Evolutionary conservation across 371 early-diverging fungal species (phyloP), one percentile per base, ranked within the genome.

Genomic region (Funneliformis caledonium): DNA sequence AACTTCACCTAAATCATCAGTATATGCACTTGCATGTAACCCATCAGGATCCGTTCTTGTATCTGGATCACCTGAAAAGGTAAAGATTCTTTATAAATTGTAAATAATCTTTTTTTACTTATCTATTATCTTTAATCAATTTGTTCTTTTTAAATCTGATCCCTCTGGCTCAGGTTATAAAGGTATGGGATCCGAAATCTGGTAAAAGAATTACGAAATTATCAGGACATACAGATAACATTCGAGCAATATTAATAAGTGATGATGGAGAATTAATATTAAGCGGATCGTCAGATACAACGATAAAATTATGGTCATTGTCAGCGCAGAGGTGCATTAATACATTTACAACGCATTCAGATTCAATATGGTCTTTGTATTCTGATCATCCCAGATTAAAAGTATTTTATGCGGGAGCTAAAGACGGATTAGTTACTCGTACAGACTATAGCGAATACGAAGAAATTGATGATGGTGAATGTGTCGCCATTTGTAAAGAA

Each of bases 261-360:
- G 91, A 95, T 33, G 97, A 97, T 84, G 97, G 97, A 22, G 90
- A 93, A 81, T 90, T 92, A 77, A 94, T 95, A n/a, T 86, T 97
- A n/a, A 95, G 96, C 0, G 97, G 94, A 5, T 96, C 96, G 0
- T 95, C 96, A 0, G 97, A 97, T 85, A 89, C 95, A 6, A 94
- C 97, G 0, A 93, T 95, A 73, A 96, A 96, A 85, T 88, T 98
- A 37, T 98, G 99, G 99, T 96, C 96, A 43, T 88, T 97, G 31
- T 91, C 91, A 48, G 92, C 93, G 48, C 93, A 94, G 82, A 91
- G 97, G 16, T 96, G 97, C 81, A 85, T 97, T 50, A 91, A 93
- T 8, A 97, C 99, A 0, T 98, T 92, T 82, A 92, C 96, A 2
- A 94, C 93, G 83, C 94, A 94, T 77, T 88, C 91, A n/a, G 96